Evolutionary conservation across 1,284 basidiomycete species (phyloP), one percentile per base, ranked within the genome.

Genomic region (Fomitopsis betulina): DNA sequence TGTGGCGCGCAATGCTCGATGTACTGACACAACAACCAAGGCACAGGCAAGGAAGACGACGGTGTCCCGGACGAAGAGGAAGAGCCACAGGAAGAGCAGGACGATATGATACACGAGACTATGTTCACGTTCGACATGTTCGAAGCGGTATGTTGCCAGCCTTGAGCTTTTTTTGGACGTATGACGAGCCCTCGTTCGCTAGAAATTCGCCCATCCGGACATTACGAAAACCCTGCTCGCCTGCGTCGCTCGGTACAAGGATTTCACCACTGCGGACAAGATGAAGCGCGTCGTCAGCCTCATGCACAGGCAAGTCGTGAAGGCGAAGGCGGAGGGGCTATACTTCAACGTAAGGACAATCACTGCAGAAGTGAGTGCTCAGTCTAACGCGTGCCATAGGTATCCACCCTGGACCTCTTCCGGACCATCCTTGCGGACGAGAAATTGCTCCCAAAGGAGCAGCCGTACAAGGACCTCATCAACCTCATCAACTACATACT

Each of bases 41-140:
- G 53, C 58, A 58, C 62, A 71, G 72, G 67, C 6, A 72, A 69
- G 70, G 76, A 77, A 51, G 86, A 85, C 60, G 82, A 83, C 23
- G 84, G 79, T 15, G 80, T 86, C 50, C 80, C 81, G 49, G 88
- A 92, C 54, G 86, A 90, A 59, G 85, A 87, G 39, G 82, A 84
- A 57, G 81, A 80, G 58, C 80, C 82, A 43, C 80, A 79, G 37
- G 79, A 79, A 19, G 75, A 78, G 25, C 80, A 79, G 39, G 82
- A 89, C 55, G 84, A 87, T 23, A 77, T 83, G 37, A 83, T 91
- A 57, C 79, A 84, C 53, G 95, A 97, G 69, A 93, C 92, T 42
- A 83, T 89, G 70, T 96, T 96, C 74, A 91, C 91, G 0, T 94
- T 98, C 69, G 87, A 93, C 61, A 83, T 87, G 19, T 96, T 94